A percentile compares a stretch with the other conserved stretches of the same genome.
Evolutionary conservation across 179 eudicot genomes (phyloP).

Genomic region (Drosera spatulata): DNA sequence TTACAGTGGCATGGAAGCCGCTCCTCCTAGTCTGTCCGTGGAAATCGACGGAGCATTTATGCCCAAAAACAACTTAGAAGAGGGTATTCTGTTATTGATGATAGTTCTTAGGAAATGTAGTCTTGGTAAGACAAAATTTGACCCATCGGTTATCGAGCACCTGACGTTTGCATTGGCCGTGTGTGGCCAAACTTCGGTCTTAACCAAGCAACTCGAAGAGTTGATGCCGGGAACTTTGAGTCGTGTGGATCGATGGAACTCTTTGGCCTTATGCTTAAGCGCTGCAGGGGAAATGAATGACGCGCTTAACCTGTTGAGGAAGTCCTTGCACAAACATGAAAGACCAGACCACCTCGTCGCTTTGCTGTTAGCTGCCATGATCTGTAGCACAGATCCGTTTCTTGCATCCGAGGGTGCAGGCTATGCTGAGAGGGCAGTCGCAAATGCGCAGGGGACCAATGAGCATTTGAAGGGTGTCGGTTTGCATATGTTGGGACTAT

Average conservation of each 20-base stretch:
- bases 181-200: conserved; percentile 30
- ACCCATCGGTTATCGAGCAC: conserved; percentile 42
- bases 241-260: conserved; percentile 38
- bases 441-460: conserved; percentile 15
- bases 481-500: conserved; percentile 31
- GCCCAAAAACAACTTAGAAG: conserved; percentile 41
- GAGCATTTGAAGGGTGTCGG: conserved; percentile 37
- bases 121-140: conserved; percentile 36
- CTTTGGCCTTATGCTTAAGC: conserved; percentile 35
- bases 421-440: conserved; percentile 28
- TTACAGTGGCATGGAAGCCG: conserved; percentile 45
- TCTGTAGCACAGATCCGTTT: conserved; percentile 29
- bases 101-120: conserved; percentile 28
- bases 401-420: conserved; percentile 32
- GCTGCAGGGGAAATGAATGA: conserved; percentile 28
- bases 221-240: conserved; percentile 30
- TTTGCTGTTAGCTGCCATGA: conserved; percentile 30
- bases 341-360: conserved; percentile 33
- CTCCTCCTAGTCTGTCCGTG: conserved; percentile 33
- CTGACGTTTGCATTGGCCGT: conserved; percentile 41
- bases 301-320: conserved; percentile 32
- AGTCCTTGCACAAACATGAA: conserved; percentile 33
- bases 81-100: conserved; percentile 32
- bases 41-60: conserved; percentile 39
- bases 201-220: conserved; percentile 42